A percentile compares a stretch with the other conserved stretches of the same genome.
phyloP scores from a whole-genome alignment of 2,329 filamentous ascomycete genomes.

The Davidsoniella eucalypti region DNA sequence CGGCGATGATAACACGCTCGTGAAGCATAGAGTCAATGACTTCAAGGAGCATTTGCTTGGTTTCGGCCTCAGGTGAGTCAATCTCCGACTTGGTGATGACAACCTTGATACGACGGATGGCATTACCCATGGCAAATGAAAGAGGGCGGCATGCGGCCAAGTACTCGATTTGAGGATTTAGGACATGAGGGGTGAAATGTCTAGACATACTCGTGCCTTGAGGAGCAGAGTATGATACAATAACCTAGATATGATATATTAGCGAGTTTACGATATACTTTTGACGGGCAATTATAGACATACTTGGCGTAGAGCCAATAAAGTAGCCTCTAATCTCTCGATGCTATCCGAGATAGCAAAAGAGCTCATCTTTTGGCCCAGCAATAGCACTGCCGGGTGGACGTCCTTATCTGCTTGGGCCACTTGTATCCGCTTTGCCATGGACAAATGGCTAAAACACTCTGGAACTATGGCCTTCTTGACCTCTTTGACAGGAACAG shows the following conservation, averaged over 20 bases:
- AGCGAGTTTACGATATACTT: neutral
- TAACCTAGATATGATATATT: slow-evolving; percentile 41
- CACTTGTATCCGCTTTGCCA: slow-evolving; percentile 39
- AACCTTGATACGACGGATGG: slow-evolving; percentile 86
- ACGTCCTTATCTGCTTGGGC: slow-evolving; percentile 56
- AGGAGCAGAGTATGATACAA: slow-evolving; percentile 83
- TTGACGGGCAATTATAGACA: neutral
- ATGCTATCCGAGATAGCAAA: slow-evolving; percentile 84
- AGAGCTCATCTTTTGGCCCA: slow-evolving; percentile 79
- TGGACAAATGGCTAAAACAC: slow-evolving; percentile 70
- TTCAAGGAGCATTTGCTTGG: slow-evolving; percentile 61
- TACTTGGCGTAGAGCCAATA: slow-evolving; percentile 79
- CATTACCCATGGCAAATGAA: slow-evolving; percentile 93
- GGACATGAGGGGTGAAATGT: slow-evolving; percentile 77
- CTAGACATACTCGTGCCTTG: slow-evolving; percentile 69
- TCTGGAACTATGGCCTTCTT: slow-evolving; percentile 45
- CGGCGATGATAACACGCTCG: slow-evolving; percentile 76
- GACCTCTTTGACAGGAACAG: slow-evolving; percentile 29
- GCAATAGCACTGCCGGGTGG: slow-evolving; percentile 66
- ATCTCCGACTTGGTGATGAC: slow-evolving; percentile 83
- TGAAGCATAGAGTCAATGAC: slow-evolving; percentile 81
- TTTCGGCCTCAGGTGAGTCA: slow-evolving; percentile 62
- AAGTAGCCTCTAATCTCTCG: slow-evolving; percentile 69
- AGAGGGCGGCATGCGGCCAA: slow-evolving; percentile 87
- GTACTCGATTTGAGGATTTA: slow-evolving; percentile 92